Evolutionary conservation across 208 protist genomes (phyloP).

Genomic region (Blastocrithidia nonstop): DNA sequence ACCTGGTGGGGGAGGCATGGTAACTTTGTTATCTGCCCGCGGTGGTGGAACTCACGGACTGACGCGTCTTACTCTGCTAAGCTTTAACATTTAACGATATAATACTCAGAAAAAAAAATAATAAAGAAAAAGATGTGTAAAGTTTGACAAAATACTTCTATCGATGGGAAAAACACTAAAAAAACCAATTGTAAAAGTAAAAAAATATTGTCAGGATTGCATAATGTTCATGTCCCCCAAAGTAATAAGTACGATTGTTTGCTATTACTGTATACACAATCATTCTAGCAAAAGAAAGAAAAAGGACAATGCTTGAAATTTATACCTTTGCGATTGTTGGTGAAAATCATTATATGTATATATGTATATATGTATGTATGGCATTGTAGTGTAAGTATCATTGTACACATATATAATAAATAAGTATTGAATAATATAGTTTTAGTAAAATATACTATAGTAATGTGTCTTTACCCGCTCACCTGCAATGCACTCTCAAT

Average conservation of each 20-base stretch:
- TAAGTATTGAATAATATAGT: constrained; percentile 2
- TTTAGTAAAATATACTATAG: neutral
- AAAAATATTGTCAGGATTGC: too few species aligned
- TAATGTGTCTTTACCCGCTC: constrained; percentile 14
- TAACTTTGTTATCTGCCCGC: constrained; percentile 63
- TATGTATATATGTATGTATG: neutral
- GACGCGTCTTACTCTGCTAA: constrained; percentile 7
- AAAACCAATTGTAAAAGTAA: neutral
- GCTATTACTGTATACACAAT: too few species aligned
- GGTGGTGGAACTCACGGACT: constrained; percentile 72
- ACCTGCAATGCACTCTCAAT: constrained; percentile 30
- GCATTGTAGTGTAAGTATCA: neutral
- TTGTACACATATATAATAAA: neutral
- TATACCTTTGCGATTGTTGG: too few species aligned
- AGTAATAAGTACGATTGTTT: too few species aligned
- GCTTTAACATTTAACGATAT: neutral
- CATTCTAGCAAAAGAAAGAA: too few species aligned
- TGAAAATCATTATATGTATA: neutral
- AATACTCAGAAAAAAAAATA: neutral
- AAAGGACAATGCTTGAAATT: too few species aligned
- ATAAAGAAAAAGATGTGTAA: too few species aligned
- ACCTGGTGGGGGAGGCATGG: constrained; percentile 68
- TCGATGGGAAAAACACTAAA: neutral
- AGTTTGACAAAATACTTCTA: too few species aligned
- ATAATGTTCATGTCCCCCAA: too few species aligned